Percentiles rank a stretch among this genome's conserved stretches.
phyloP scores from a whole-genome alignment of 805 yeast genomes.

The Candida tammaniensis region DNA sequence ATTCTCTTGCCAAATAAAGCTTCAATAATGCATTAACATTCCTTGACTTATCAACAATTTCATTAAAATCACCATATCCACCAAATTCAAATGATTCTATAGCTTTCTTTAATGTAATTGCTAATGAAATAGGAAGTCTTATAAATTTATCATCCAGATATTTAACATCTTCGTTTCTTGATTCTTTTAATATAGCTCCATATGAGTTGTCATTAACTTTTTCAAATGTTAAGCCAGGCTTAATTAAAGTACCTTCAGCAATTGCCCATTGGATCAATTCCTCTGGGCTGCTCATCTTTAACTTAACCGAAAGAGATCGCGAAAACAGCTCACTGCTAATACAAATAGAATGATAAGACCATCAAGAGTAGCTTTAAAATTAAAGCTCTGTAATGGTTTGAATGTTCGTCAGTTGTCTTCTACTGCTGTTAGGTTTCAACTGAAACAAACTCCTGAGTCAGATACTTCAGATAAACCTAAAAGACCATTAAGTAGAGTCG shows the following conservation, averaged over 20 bases:
- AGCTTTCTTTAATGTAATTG: constrained; percentile 24
- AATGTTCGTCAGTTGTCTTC: no score
- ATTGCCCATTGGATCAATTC: constrained; percentile 33
- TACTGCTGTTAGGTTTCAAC: no score
- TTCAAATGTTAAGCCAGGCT: constrained; percentile 21
- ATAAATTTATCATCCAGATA: constrained; percentile 12
- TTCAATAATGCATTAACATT: constrained; percentile 33
- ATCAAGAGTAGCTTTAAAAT: no score
- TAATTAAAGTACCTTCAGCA: constrained; percentile 26
- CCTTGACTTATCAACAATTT: constrained; percentile 13
- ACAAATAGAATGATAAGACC: no score
- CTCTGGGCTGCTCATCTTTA: constrained; percentile 6
- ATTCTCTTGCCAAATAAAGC: constrained; percentile 31
- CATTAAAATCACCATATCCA: constrained; percentile 7
- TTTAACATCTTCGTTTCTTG: constrained; percentile 2
- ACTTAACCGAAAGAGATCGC: no score
- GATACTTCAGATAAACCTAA: constrained; percentile 12
- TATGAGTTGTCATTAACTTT: constrained; percentile 18
- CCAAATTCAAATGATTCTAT: constrained; percentile 17
- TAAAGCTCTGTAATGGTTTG: no score
- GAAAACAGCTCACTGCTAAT: no score
- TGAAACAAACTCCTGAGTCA: background rate
- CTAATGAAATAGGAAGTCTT: constrained; percentile 18
- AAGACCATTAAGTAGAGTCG: constrained; percentile 77
- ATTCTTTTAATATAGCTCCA: constrained; percentile 20